These are phyloP conservation scores for Claviceps paspali DNA, from an alignment of 2,329 filamentous ascomycete genomes.

Conservation along the genomic window DNA sequence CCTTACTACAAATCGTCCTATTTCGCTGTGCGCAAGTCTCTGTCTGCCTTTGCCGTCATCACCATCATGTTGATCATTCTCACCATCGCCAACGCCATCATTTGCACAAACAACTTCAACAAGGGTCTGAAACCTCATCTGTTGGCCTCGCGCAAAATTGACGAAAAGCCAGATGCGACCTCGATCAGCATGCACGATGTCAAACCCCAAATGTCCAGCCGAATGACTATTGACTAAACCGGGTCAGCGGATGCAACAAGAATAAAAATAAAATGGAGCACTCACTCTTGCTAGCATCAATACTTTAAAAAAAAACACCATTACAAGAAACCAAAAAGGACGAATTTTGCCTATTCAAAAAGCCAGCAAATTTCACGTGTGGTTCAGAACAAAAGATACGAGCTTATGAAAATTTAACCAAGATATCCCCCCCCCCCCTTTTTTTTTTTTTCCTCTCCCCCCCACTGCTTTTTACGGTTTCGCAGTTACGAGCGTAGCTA, in stretches of 20 bases:
- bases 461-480: constrained; percentile 1
- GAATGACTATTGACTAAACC: constrained; percentile 48
- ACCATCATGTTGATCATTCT: constrained; percentile 78
- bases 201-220: constrained; percentile 36
- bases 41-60: constrained; percentile 88
- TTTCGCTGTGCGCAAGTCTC: constrained; percentile 61
- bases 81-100: constrained; percentile 73
- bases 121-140: constrained; percentile 82
- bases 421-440: background rate
- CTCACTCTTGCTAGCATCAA: background rate
- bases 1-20: constrained; percentile 45
- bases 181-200: constrained; percentile 42
- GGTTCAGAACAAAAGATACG: too few species aligned
- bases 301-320: background rate
- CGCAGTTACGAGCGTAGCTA: background rate
- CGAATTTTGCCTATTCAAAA: constrained; percentile 1
- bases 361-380: too few species aligned
- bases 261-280: background rate
- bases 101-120: constrained; percentile 84
- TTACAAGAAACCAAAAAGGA: background rate
- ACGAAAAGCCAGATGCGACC: constrained; percentile 41
- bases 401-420: constrained; percentile 3
- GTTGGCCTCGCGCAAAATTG: constrained; percentile 32
- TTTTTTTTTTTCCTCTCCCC: background rate
- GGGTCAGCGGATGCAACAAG: too few species aligned